Base-by-base conservation (phyloP, 768 basidiomycete species). In the Leccinum boreale region DNA sequence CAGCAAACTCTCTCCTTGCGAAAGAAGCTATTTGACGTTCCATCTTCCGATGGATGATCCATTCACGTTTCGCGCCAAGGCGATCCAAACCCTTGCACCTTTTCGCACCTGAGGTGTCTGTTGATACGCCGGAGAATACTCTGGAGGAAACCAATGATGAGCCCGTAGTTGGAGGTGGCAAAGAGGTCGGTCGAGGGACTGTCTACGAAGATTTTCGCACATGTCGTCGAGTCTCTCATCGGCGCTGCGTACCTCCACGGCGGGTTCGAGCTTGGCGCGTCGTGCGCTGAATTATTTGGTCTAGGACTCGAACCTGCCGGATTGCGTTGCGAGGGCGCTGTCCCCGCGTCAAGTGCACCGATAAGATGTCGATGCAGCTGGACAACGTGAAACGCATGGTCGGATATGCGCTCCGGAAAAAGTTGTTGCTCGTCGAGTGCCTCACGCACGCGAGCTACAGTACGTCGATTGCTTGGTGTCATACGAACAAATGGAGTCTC, bases 161-260 rank as follows among this genome's bases (percentile, higher is more conserved):
- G 17, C 57, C 55, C 0, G 53, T 62, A 21, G 63, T 59, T 12
- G 58, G 64, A 48, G 70, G 64, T 50, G 68, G 61, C 33, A 68
- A 62, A 26, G 26, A 26, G 11, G 10, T 29, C 28, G 52, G 54
- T 56, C 21, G 72, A 75, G 54, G 66, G 78, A 17, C 62, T 92
- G 28, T 92, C 89, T 2, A 90, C 88, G 3, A 95, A 95, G 77
- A 81, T 90, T 58, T 77, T 94, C 29, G 90, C 90, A 1, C 92
- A 95, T 60, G 86, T 93, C 5, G 79, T 93, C 5, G 93, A 96
- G 71, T 82, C 91, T 3, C 73, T 92, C 10, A 87, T 93, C 23
- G 93, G 93, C 1, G 91, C 90, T 6, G 81, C 87, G 0, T 89
- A 86, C 69, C 68, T 88, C 4, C 80, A 87, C 58, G 88, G 89